Conservation (phyloP, 2,329 filamentous ascomycete genomes). For the Xylaria sp. region DNA sequence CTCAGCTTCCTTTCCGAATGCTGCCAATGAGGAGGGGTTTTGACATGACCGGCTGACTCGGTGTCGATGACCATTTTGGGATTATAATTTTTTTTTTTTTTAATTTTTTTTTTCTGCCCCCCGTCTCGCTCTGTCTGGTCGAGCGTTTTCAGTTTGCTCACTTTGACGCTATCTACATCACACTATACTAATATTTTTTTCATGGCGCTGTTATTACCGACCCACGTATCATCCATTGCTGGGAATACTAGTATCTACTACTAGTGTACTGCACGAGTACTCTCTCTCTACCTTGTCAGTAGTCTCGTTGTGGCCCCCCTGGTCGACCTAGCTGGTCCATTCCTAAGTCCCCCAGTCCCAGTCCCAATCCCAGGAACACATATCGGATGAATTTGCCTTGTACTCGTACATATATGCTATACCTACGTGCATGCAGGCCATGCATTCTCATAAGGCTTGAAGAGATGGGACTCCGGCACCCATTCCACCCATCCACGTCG, state of each 20-base stretch:
- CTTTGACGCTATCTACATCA: constrained; percentile 7
- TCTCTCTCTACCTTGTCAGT: constrained; percentile 30
- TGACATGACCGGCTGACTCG: constrained; percentile 45
- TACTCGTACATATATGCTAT: constrained; percentile 32
- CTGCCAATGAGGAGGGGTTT: constrained; percentile 38
- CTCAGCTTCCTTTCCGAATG: constrained; percentile 45
- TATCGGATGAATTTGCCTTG: constrained; percentile 35
- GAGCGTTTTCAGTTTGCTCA: constrained; percentile 34
- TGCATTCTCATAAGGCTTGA: constrained; percentile 46
- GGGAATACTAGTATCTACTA: constrained; percentile 31
- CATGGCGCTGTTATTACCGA: constrained; percentile 40
- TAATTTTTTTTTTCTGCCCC: constrained; percentile 31
- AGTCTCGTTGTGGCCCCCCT: constrained; percentile 28
- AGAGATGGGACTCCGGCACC: constrained; percentile 41
- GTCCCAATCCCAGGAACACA: constrained; percentile 41
- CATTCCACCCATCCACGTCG: constrained; percentile 46
- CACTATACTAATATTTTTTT: constrained; percentile 12
- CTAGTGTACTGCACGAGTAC: constrained; percentile 12
- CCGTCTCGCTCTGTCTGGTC: constrained; percentile 28
- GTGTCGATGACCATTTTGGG: constrained; percentile 40
- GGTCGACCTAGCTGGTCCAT: constrained; percentile 16
- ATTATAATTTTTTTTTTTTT: constrained; percentile 3
- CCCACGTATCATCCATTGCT: constrained; percentile 44
- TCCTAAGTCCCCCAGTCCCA: constrained; percentile 33
- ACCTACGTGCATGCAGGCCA: constrained; percentile 34